These are phyloP conservation scores for Lasiosphaeris hirsuta DNA, from an alignment of 495 filamentous ascomycete species.

Conservation along the genomic window DNA sequence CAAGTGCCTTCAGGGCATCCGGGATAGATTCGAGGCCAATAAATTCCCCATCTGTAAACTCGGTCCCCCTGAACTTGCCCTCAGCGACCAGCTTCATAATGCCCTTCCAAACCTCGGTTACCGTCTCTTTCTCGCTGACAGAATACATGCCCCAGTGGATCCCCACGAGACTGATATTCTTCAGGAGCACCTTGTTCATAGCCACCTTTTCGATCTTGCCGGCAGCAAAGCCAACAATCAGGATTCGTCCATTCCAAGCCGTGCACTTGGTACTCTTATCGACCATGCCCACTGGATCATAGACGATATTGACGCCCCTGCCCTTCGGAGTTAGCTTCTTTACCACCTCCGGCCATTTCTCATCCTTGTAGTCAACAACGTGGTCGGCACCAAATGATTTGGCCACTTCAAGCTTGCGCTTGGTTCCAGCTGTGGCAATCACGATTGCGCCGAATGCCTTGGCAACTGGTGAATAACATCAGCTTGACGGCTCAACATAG, in stretches of 20 bases:
- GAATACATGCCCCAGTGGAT: constrained; percentile 90
- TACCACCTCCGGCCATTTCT: constrained; percentile 73
- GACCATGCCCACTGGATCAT: constrained; percentile 86
- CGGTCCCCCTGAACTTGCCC: constrained; percentile 78
- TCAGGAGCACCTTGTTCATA: constrained; percentile 85
- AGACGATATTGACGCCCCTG: constrained; percentile 82
- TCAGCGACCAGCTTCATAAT: constrained; percentile 71
- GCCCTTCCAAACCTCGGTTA: constrained; percentile 74
- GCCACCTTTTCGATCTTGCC: constrained; percentile 88
- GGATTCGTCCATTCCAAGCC: constrained; percentile 82
- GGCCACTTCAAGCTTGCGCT: constrained; percentile 75
- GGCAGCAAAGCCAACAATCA: constrained; percentile 88
- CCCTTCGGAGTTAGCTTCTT: constrained; percentile 69
- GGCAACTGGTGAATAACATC: constrained; percentile 49
- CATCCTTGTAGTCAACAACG: constrained; percentile 68
- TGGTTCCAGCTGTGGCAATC: constrained; percentile 79
- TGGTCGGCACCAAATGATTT: constrained; percentile 79
- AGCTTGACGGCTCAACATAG: not conserved
- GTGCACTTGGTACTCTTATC: constrained; percentile 81
- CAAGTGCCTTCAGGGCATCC: constrained; percentile 71
- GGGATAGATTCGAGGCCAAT: constrained; percentile 77
- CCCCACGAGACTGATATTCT: constrained; percentile 89
- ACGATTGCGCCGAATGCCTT: constrained; percentile 89
- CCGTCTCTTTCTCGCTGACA: constrained; percentile 64
- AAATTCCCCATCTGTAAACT: constrained; percentile 77